These are phyloP conservation scores for Penicillium freii DNA, from an alignment of 2,329 filamentous ascomycete species.

Conservation along the genomic window DNA sequence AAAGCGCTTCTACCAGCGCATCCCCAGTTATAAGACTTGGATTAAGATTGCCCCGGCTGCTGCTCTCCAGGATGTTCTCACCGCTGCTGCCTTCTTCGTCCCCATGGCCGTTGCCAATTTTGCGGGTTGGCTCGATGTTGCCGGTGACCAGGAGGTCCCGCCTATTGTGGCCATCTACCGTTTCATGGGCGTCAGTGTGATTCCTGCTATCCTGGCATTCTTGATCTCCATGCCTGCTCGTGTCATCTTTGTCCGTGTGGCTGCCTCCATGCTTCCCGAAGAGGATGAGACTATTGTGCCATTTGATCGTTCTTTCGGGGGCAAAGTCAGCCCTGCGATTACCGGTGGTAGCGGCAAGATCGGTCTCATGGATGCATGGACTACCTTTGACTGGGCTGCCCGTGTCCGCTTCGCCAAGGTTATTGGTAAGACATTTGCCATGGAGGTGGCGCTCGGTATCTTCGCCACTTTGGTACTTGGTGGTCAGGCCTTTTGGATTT, in stretches of 20 bases:
- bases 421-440: conserved; percentile 67
- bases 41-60: conserved; percentile 69
- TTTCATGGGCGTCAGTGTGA: conserved; percentile 33
- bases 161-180: conserved; percentile 39
- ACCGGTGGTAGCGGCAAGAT: conserved; percentile 71
- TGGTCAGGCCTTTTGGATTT: conserved; percentile 51
- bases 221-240: conserved; percentile 71
- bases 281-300: conserved; percentile 81
- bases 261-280: conserved; percentile 80
- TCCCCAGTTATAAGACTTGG: conserved; percentile 66
- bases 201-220: conserved; percentile 52
- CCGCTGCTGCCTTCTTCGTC: conserved; percentile 46
- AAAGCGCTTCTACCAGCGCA: conserved; percentile 65
- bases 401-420: conserved; percentile 72
- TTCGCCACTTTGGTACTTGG: conserved; percentile 52
- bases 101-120: conserved; percentile 50
- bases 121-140: conserved; percentile 37
- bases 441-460: conserved; percentile 51
- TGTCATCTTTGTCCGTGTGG: conserved; percentile 76
- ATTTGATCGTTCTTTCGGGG: conserved; percentile 83
- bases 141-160: conserved; percentile 35
- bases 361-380: conserved; percentile 74
- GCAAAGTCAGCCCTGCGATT: conserved; percentile 70
- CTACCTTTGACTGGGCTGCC: conserved; percentile 69
- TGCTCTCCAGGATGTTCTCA: conserved; percentile 59